Evolutionary conservation across 148 eudicot genomes (phyloP), one percentile per base, ranked within the genome.

Genomic region (Nepenthes gracilis): DNA sequence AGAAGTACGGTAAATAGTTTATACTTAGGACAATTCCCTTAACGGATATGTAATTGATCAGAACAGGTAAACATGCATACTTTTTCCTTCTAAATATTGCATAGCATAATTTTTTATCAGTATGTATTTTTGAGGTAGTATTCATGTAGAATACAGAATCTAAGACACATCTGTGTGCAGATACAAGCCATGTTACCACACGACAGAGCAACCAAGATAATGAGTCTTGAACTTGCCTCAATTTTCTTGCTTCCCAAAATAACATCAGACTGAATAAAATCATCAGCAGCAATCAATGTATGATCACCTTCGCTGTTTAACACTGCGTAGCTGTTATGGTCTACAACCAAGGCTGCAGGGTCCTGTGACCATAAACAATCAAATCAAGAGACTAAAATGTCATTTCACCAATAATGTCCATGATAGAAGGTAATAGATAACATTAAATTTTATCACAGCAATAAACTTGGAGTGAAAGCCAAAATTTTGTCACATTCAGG

Each of bases 291-390:
- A 70, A 85, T 62, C 63, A 85, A 60, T 9, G 88, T 83, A 57
- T 85, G 87, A 66, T 80, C 85, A 35, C 93, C 93, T 64, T 83
- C 88, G 49, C 64, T 64, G 54, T 65, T 69, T 45, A 88, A 80
- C 47, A 80, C 64, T 23, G 87, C 85, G 76, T 78, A 85, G 76
- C 82, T 67, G 6, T 74, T 77, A 62, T 85, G 93, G 66, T 85
- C 93, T 53, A 85, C 71, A 59, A 80, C 84, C 78, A 80, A 43
- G 12, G 93, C 80, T 32, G 77, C 68, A 12, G 85, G 60, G 54
- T 85, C 85, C 93, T 85, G 71, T 55, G 23, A 23, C 36, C 35
- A 59, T 0, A 40, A 55, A 33, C 67, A 55, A 50, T 33, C 36
- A 55, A 54, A 13, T n/a, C 13, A 55, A 32, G 33, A 15, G 51